Evolutionary conservation across 352 stramenopile species (phyloP), one percentile per base, ranked within the genome.

Genomic region (Globisporangium megalacanthum): DNA sequence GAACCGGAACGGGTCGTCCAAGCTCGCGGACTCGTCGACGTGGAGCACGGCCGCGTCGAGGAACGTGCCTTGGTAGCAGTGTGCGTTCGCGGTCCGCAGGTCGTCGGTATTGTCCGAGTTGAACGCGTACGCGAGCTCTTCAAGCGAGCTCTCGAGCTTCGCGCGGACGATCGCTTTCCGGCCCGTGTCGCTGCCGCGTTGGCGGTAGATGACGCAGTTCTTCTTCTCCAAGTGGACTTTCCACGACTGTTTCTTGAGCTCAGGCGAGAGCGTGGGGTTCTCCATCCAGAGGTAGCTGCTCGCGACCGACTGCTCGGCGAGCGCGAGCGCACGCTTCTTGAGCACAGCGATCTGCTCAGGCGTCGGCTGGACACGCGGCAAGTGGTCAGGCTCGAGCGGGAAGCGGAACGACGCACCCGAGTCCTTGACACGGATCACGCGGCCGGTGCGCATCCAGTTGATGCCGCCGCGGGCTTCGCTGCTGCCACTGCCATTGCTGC

Each of bases 21-120:
- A 56, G 5, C 68, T 81, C 25, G 57, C 64, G 4, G 62, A 62
- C 37, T 83, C 71, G 20, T 77, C 48, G 10, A 90, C 69, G 49
- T 92, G 75, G n/a, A 94, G 59, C 35, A 94, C 79, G 5, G 77
- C 78, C 17, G 71, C 70, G 65, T 92, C 84, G 20, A 94, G 61
- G 58, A 92, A 92, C 35, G 68, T 74, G 20, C 88, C 74, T 33
- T 88, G 75, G 53, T 88, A 86, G 45, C 79, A 75, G 56, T 91
- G 79, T 11, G 79, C 66, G 64, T 86, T 62, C 59, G 79, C 74
- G 8, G 70, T 69, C 25, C 82, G 82, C 54, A 85, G 70, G 48
- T 86, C 77, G 19, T 88, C 72, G 0, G 84, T 92, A 11, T 68
- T 78, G 45, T 81, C 56, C 54, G 62, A 78, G 56, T 87, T 72